Percentiles rank a stretch among this genome's conserved stretches.
These are phyloP conservation scores for Gynandropsis gynandra DNA, from an alignment of 345 rosid species.

Conservation along the genomic window DNA sequence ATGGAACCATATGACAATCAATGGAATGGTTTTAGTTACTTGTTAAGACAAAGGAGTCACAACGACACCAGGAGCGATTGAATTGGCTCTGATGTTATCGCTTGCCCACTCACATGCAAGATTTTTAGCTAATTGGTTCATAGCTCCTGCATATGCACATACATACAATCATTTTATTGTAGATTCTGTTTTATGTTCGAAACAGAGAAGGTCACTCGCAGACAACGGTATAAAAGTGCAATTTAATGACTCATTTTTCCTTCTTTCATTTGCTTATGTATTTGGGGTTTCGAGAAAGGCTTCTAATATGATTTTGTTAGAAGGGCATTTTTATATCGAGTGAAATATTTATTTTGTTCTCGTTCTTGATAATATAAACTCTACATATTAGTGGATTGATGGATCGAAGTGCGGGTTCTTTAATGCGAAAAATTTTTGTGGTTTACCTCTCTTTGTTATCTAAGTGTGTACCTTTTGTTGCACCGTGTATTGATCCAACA, in stretches of 20 bases:
- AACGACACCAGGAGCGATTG: slow-evolving; percentile 62
- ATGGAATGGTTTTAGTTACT: slow-evolving; percentile 25
- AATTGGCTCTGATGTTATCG: slow-evolving; percentile 55
- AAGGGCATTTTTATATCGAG: too few relatives aligned
- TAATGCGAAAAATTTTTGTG: too few relatives aligned
- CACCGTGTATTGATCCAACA: slow-evolving; percentile 45
- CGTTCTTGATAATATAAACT: too few relatives aligned
- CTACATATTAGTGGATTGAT: too few relatives aligned
- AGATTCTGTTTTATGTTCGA: not conserved
- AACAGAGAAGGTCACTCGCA: not conserved
- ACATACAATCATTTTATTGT: too few relatives aligned
- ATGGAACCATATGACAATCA: not conserved
- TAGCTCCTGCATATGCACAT: slow-evolving; percentile 31
- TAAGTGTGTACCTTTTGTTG: slow-evolving; percentile 44
- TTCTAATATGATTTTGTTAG: too few relatives aligned
- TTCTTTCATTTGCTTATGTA: not conserved
- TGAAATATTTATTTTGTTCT: too few relatives aligned
- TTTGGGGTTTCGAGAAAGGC: too few relatives aligned
- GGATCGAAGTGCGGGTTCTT: too few relatives aligned
- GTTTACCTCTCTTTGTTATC: too few relatives aligned
- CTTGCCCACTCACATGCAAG: slow-evolving; percentile 71
- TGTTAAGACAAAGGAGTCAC: slow-evolving; percentile 53
- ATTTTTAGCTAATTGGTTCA: slow-evolving; percentile 48
- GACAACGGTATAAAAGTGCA: too few relatives aligned
- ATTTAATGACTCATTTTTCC: not conserved